Conservation (phyloP, 345 rosid species). For the Nasturtium officinale region DNA sequence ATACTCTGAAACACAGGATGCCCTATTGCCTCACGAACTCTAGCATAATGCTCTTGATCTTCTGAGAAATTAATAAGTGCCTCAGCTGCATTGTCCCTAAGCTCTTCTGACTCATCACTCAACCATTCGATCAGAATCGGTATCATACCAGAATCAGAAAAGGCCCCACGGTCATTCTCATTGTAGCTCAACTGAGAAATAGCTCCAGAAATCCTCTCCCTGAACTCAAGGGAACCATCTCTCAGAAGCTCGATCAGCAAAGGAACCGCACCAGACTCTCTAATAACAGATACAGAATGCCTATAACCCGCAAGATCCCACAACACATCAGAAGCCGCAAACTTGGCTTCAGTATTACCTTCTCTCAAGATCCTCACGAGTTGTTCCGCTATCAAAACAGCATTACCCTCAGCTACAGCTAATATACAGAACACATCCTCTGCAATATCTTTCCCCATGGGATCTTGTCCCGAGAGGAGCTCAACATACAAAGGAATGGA, state of each 20-base stretch:
- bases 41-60: constrained; percentile 45
- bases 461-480: constrained; percentile 57
- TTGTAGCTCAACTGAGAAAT: constrained; percentile 59
- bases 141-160: constrained; percentile 50
- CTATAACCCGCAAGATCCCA: constrained; percentile 62
- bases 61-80: constrained; percentile 53
- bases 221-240: constrained; percentile 47
- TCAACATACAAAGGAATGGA: constrained; percentile 62
- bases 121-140: constrained; percentile 51
- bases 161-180: constrained; percentile 47
- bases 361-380: constrained; percentile 62
- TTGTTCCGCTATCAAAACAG: constrained; percentile 52
- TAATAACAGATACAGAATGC: constrained; percentile 52
- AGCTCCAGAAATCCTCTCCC: constrained; percentile 55
- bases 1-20: constrained; percentile 47
- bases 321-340: constrained; percentile 60
- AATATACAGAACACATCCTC: constrained; percentile 62
- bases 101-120: constrained; percentile 51
- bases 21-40: constrained; percentile 48
- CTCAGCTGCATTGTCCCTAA: constrained; percentile 56
- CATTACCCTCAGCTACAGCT: constrained; percentile 61
- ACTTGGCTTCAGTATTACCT: constrained; percentile 54
- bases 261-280: constrained; percentile 64
- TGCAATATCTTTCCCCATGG: constrained; percentile 58
- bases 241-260: constrained; percentile 52